Evolutionary conservation across 768 basidiomycete genomes (phyloP).

Genomic region (Podaxis pistillaris): DNA sequence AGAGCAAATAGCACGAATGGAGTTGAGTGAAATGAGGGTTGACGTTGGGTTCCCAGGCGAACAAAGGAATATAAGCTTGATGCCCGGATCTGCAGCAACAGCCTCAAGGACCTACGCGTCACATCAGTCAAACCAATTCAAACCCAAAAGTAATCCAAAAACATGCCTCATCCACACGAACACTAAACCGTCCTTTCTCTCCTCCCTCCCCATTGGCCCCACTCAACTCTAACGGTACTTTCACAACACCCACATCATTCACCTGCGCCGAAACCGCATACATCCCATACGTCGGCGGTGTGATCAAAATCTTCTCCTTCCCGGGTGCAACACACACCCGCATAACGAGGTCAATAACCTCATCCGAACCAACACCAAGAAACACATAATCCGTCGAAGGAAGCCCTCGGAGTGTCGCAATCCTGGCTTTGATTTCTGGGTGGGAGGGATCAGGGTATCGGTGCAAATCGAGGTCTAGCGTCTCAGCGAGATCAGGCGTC

Average conservation of each 20-base stretch:
- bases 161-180: slow-evolving; percentile 72
- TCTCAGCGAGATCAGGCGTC: slow-evolving; percentile 33
- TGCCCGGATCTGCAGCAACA: slow-evolving; percentile 65
- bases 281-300: slow-evolving; percentile 98
- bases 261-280: slow-evolving; percentile 93
- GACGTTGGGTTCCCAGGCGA: slow-evolving; percentile 98
- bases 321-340: slow-evolving; percentile 82
- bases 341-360: slow-evolving; percentile 93
- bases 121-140: neutral
- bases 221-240: slow-evolving; percentile 65
- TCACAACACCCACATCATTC: slow-evolving; percentile 85
- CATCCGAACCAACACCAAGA: slow-evolving; percentile 95
- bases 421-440: slow-evolving; percentile 68
- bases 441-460: slow-evolving; percentile 95
- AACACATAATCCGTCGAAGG: slow-evolving; percentile 72
- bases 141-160: slow-evolving; percentile 5
- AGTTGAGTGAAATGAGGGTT: slow-evolving; percentile 72
- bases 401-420: slow-evolving; percentile 71
- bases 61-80: slow-evolving; percentile 93
- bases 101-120: slow-evolving; percentile 64
- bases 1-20: slow-evolving; percentile 69
- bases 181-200: slow-evolving; percentile 66
- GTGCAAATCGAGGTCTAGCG: slow-evolving; percentile 60
- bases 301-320: slow-evolving; percentile 80
- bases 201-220: slow-evolving; percentile 71